Conservation (phyloP, 2,329 filamentous ascomycete species). For the Colletotrichum somersetense region DNA sequence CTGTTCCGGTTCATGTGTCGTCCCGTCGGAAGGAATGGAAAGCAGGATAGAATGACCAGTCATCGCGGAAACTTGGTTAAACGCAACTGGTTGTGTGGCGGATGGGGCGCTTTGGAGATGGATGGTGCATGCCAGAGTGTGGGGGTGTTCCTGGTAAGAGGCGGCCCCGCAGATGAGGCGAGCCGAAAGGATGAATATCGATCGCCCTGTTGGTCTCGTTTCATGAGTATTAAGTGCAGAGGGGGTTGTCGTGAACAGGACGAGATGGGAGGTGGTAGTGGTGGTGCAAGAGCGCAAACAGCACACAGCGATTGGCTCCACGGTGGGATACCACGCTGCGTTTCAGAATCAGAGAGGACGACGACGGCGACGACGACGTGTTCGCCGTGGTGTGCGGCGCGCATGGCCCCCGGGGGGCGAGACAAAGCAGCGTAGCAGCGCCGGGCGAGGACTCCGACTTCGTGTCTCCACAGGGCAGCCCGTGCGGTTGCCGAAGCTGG, state of each 20-base stretch:
- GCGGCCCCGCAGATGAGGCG: conserved; percentile 9
- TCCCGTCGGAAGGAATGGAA: background rate
- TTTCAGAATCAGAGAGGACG: conserved; percentile 22
- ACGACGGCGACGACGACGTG: conserved; percentile 11
- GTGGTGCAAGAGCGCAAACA: background rate
- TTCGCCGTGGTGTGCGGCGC: conserved; percentile 23
- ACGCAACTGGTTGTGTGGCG: background rate
- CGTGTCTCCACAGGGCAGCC: conserved; percentile 14
- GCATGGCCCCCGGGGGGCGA: conserved; percentile 11
- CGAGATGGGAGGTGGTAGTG: background rate
- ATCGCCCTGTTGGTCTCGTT: conserved; percentile 23
- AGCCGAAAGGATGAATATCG: background rate
- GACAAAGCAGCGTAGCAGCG: conserved; percentile 5
- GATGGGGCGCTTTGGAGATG: background rate
- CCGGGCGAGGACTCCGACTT: conserved; percentile 21
- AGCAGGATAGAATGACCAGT: background rate
- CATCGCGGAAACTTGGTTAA: background rate
- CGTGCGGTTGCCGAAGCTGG: conserved; percentile 23
- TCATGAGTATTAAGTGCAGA: conserved; percentile 23
- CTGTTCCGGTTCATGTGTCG: conserved; percentile 3
- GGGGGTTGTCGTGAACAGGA: conserved; percentile 4
- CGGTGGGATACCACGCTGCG: conserved; percentile 19
- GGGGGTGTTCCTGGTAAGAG: background rate
- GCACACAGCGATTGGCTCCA: conserved; percentile 28
- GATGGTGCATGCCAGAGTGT: conserved; percentile 9